Percentiles rank a stretch among this genome's conserved stretches.
These are phyloP conservation scores for Gossypium davidsonii DNA, from an alignment of 441 rosid genomes.

Conservation along the genomic window DNA sequence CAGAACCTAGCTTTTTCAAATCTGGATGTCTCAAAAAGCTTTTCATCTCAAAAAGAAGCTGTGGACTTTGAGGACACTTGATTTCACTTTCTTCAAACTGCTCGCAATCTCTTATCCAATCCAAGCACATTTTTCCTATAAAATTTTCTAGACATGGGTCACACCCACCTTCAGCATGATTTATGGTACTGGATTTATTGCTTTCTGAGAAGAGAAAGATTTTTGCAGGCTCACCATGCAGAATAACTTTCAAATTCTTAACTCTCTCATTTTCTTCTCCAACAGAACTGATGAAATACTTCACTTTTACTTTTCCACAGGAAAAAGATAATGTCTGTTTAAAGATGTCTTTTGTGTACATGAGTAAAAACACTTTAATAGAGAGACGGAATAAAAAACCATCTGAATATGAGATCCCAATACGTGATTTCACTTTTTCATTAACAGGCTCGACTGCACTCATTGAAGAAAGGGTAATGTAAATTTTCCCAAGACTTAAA, in stretches of 20 bases:
- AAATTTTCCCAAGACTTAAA: slow-evolving; percentile 49
- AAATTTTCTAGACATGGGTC: slow-evolving; percentile 35
- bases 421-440: slow-evolving; percentile 29
- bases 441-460: slow-evolving; percentile 25
- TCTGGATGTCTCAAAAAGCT: slow-evolving; percentile 46
- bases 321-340: slow-evolving; percentile 47
- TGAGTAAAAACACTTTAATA: slow-evolving; percentile 42
- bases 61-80: slow-evolving; percentile 47
- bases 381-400: slow-evolving; percentile 46
- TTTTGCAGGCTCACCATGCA: slow-evolving; percentile 60
- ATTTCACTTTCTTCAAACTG: slow-evolving; percentile 46
- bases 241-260: slow-evolving; percentile 35
- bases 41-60: slow-evolving; percentile 58
- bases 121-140: slow-evolving; percentile 59
- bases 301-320: slow-evolving; percentile 51
- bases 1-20: slow-evolving; percentile 35
- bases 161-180: slow-evolving; percentile 31
- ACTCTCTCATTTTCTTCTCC: slow-evolving; percentile 31
- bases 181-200: slow-evolving; percentile 22
- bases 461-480: slow-evolving; percentile 36
- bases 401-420: slow-evolving; percentile 38
- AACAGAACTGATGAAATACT: slow-evolving; percentile 33
- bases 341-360: slow-evolving; percentile 39
- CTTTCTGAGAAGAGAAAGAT: slow-evolving; percentile 31
- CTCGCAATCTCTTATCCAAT: slow-evolving; percentile 43